These are phyloP conservation scores for Fusarium multiceps DNA, from an alignment of 2,329 filamentous ascomycete species.

Conservation along the genomic window DNA sequence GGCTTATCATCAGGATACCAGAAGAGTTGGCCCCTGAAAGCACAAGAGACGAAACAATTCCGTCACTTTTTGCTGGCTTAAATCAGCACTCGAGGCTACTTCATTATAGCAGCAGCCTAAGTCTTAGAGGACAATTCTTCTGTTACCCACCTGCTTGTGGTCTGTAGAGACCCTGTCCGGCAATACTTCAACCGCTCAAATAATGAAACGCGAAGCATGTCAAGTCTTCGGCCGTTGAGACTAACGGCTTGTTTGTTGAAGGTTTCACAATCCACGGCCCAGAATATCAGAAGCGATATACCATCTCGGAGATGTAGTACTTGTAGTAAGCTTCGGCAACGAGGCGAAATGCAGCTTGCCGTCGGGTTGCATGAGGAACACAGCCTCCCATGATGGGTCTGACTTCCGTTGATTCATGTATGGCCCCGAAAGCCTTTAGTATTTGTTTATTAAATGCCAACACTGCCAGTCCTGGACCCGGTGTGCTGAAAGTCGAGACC, in stretches of 20 bases:
- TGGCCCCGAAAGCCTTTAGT: background rate
- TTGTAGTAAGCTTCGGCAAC: conserved; percentile 38
- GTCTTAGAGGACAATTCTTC: too few species aligned
- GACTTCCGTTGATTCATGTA: background rate
- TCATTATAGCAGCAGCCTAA: too few species aligned
- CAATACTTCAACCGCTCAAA: conserved; percentile 20
- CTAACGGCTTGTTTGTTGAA: conserved; percentile 17
- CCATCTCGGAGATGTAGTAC: conserved; percentile 11
- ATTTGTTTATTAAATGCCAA: background rate
- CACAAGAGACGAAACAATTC: too few species aligned
- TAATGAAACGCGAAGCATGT: conserved; percentile 12
- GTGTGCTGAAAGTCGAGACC: background rate
- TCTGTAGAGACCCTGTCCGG: background rate
- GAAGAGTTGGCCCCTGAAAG: too few species aligned
- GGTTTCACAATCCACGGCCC: conserved; percentile 10
- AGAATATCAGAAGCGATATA: conserved; percentile 9
- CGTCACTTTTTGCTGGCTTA: too few species aligned
- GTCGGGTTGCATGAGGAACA: conserved; percentile 6
- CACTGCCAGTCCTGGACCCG: background rate
- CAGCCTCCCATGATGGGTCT: background rate
- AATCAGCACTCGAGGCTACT: too few species aligned
- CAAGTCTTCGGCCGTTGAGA: conserved; percentile 24
- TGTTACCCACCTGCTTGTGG: too few species aligned
- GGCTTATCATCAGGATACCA: background rate
- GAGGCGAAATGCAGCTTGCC: conserved; percentile 37